Evolutionary conservation across 2,329 filamentous ascomycete genomes (phyloP).

Genomic region (Penicillium freii): DNA sequence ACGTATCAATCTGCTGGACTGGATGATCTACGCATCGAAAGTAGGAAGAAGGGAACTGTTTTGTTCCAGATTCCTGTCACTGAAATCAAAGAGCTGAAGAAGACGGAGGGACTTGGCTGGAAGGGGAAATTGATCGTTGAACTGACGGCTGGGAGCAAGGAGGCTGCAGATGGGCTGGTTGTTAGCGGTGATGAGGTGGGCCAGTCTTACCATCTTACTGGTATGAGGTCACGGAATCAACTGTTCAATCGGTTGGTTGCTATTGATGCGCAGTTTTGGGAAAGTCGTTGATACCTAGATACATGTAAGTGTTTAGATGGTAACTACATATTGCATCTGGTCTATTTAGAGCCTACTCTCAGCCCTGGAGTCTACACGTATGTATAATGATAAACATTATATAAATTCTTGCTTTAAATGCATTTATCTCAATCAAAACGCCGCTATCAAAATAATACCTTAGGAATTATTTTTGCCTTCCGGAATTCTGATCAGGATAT

Average conservation of each 20-base stretch:
- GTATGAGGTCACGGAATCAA: constrained; percentile 27
- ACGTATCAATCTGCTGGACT: constrained; percentile 35
- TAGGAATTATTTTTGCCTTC: no score
- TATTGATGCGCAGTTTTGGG: constrained; percentile 29
- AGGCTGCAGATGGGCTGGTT: constrained; percentile 73
- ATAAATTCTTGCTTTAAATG: no score
- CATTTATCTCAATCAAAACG: no score
- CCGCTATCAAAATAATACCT: no score
- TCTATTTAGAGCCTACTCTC: background rate
- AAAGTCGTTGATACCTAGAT: constrained; percentile 15
- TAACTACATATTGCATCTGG: background rate
- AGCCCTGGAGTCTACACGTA: background rate
- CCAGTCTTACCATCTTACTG: constrained; percentile 37
- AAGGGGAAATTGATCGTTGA: constrained; percentile 80
- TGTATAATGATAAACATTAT: background rate
- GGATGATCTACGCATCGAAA: constrained; percentile 51
- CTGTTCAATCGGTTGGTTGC: constrained; percentile 27
- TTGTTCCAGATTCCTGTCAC: constrained; percentile 68
- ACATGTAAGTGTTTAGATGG: background rate
- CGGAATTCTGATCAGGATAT: no score
- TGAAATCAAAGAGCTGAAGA: constrained; percentile 72
- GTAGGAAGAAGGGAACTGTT: constrained; percentile 53
- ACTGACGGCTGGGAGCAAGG: constrained; percentile 66
- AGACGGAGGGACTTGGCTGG: constrained; percentile 79
- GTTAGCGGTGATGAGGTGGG: constrained; percentile 58